These are phyloP conservation scores for Hypoxylon sp. DNA, from an alignment of 2,329 filamentous ascomycete species.

Conservation along the genomic window DNA sequence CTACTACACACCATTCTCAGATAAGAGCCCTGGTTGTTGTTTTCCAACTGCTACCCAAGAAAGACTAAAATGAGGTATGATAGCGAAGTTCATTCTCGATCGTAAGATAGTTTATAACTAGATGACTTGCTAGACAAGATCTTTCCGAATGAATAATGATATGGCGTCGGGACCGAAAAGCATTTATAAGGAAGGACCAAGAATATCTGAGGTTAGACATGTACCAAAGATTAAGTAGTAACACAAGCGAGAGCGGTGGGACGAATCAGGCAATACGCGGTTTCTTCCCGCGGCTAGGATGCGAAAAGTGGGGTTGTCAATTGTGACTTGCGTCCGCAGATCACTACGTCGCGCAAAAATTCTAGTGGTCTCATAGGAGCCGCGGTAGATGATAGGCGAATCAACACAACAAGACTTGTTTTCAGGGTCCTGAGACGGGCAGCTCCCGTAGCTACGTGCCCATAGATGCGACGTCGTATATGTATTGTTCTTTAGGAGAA, in stretches of 20 bases:
- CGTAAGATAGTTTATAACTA: conserved; percentile 4
- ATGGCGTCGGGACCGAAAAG: conserved; percentile 24
- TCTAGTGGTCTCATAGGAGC: conserved; percentile 18
- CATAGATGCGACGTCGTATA: conserved; percentile 35
- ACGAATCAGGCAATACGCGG: conserved; percentile 33
- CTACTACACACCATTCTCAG: not conserved
- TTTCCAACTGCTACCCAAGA: not conserved
- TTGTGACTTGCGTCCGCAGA: conserved; percentile 28
- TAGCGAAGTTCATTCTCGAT: not conserved
- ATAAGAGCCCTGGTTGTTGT: not conserved
- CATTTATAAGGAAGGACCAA: conserved; percentile 2
- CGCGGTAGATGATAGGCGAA: conserved; percentile 32
- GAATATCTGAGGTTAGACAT: not conserved
- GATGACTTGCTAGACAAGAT: not conserved
- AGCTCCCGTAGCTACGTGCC: conserved; percentile 26
- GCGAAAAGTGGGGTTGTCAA: conserved; percentile 19
- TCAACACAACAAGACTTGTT: conserved; percentile 15
- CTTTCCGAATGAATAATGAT: conserved; percentile 7
- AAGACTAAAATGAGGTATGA: not conserved
- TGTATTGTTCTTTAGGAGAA: conserved; percentile 31
- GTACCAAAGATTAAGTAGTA: conserved; percentile 17
- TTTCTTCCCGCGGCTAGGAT: conserved; percentile 37
- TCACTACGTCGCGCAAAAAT: conserved; percentile 21
- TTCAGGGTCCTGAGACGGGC: conserved; percentile 19
- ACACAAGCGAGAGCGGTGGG: conserved; percentile 29